Evolutionary conservation across 2,329 filamentous ascomycete genomes (phyloP).

Genomic region (Cercospora sesami): DNA sequence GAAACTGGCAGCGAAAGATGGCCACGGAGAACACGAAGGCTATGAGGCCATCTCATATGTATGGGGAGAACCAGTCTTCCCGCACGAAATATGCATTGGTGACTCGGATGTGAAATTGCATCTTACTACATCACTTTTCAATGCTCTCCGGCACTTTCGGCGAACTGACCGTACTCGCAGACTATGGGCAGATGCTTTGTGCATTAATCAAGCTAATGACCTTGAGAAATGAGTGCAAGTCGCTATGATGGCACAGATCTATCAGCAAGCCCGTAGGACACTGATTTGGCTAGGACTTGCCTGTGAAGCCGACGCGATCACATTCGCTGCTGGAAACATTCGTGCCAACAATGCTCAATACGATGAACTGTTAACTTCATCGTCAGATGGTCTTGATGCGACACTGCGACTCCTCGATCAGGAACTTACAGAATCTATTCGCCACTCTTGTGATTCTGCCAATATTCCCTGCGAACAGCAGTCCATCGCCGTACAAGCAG

Average conservation of each 20-base stretch:
- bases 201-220: background rate
- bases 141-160: background rate
- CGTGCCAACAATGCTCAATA: too few species aligned
- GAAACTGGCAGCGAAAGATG: background rate
- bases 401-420: background rate
- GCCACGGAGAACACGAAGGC: background rate
- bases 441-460: background rate
- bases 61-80: background rate
- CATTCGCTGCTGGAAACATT: background rate
- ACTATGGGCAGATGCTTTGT: background rate
- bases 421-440: background rate
- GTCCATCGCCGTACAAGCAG: background rate
- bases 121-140: background rate
- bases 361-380: too few species aligned
- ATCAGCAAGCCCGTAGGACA: background rate
- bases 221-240: background rate
- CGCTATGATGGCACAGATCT: background rate
- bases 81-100: background rate
- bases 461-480: background rate
- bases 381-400: background rate
- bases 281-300: background rate
- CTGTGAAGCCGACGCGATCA: background rate
- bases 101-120: background rate
- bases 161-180: background rate
- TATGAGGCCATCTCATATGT: background rate